phyloP scores from a whole-genome alignment of 345 rosid genomes.

The Linum lewisii region DNA sequence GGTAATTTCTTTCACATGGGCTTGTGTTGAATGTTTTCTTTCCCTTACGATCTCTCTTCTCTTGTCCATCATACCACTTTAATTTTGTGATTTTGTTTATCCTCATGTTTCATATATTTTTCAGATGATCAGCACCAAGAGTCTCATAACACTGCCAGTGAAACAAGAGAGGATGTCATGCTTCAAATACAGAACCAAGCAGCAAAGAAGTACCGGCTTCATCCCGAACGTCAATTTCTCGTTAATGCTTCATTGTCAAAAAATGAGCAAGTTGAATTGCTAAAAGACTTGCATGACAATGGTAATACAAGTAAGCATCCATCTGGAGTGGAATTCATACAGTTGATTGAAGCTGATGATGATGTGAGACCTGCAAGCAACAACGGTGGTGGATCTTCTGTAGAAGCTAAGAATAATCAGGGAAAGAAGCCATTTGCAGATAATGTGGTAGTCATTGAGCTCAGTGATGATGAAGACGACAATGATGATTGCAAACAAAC shows the following conservation, averaged over 20 bases:
- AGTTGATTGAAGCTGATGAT: background rate
- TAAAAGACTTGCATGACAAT: background rate
- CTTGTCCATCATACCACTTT: too few species aligned
- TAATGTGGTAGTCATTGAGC: background rate
- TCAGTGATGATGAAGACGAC: background rate
- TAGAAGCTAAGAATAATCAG: background rate
- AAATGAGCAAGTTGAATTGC: too few species aligned
- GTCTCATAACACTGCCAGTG: background rate
- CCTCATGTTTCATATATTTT: too few species aligned
- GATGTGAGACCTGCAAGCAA: background rate
- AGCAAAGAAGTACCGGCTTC: background rate
- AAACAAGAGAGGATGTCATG: background rate
- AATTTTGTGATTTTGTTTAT: too few species aligned
- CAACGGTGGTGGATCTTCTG: background rate
- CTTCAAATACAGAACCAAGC: background rate
- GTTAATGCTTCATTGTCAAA: too few species aligned
- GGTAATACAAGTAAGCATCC: background rate
- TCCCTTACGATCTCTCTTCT: too few species aligned
- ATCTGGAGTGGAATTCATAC: background rate
- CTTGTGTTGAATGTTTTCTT: too few species aligned
- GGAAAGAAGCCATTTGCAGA: background rate
- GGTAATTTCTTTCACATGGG: too few species aligned
- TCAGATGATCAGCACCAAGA: background rate
- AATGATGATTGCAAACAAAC: background rate
- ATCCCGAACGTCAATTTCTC: background rate